Evolutionary conservation across 768 basidiomycete genomes (phyloP).

Genomic region (Agaricus blazei): DNA sequence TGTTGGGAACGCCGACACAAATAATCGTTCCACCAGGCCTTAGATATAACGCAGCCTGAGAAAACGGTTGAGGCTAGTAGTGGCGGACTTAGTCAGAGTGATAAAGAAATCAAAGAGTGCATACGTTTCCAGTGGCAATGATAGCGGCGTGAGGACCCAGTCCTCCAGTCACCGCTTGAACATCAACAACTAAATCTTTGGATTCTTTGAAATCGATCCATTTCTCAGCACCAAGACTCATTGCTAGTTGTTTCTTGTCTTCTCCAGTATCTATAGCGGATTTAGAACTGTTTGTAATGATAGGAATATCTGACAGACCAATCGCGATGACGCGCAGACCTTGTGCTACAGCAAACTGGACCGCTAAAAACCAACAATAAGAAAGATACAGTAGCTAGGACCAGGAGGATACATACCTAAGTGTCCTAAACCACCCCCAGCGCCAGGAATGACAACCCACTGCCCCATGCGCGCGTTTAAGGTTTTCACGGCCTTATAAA

Average conservation of each 20-base stretch:
- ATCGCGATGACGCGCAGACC: slow-evolving; percentile 79
- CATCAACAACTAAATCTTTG: slow-evolving; percentile 61
- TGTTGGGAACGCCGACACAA: slow-evolving; percentile 71
- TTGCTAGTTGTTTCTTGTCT: slow-evolving; percentile 60
- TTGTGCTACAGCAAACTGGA: slow-evolving; percentile 77
- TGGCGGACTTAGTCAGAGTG: neutral
- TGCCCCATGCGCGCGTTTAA: slow-evolving; percentile 60
- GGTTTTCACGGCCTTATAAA: slow-evolving; percentile 81
- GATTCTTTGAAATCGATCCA: slow-evolving; percentile 76
- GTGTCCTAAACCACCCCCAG: slow-evolving; percentile 81
- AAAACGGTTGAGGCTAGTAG: slow-evolving; percentile 30
- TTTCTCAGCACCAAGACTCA: slow-evolving; percentile 63
- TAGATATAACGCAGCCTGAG: slow-evolving; percentile 69
- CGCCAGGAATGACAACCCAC: slow-evolving; percentile 73
- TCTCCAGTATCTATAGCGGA: slow-evolving; percentile 55
- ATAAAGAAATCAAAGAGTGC: neutral
- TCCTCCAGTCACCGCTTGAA: slow-evolving; percentile 60
- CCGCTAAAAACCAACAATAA: slow-evolving; percentile 28
- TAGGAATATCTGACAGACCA: slow-evolving; percentile 24
- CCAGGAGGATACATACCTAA: slow-evolving; percentile 40
- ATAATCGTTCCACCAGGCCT: slow-evolving; percentile 68
- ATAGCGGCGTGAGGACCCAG: slow-evolving; percentile 68
- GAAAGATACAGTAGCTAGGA: neutral
- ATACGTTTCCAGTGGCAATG: slow-evolving; percentile 47
- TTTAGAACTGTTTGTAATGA: neutral